A percentile compares a stretch with the other conserved stretches of the same genome.
Evolutionary conservation across 306 rosid genomes (phyloP).

Genomic region (Prosopis cineraria): DNA sequence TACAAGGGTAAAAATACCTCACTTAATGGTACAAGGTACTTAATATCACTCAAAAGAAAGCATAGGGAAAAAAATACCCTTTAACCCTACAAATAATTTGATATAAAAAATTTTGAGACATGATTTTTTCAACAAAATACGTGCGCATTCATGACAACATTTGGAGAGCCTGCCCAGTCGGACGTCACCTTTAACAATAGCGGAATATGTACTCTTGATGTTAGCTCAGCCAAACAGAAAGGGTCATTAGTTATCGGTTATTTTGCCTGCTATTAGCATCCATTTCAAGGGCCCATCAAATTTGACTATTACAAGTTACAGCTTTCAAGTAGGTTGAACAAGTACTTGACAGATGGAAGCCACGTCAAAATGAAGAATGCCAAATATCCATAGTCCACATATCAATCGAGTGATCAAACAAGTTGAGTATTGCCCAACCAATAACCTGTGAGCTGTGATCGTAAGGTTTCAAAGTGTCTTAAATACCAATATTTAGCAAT

Average conservation of each 20-base stretch:
- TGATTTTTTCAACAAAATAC: too few species aligned
- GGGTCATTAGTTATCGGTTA: neutral
- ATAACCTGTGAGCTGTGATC: neutral
- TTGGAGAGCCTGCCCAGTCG: neutral
- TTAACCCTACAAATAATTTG: too few species aligned
- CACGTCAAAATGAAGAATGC: neutral
- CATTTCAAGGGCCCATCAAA: neutral
- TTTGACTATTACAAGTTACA: too few species aligned
- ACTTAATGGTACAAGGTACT: too few species aligned
- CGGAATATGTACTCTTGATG: neutral
- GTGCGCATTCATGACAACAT: too few species aligned
- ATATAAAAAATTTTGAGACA: too few species aligned
- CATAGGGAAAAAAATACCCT: too few species aligned
- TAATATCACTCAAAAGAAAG: too few species aligned
- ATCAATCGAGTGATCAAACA: neutral
- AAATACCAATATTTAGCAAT: neutral
- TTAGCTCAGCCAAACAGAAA: neutral
- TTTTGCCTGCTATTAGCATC: neutral
- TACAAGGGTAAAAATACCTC: too few species aligned
- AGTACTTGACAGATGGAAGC: neutral
- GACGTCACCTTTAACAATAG: neutral
- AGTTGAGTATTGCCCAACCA: neutral
- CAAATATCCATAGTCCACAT: neutral
- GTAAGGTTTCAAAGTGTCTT: neutral
- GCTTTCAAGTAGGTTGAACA: neutral